Evolutionary conservation across 768 basidiomycete genomes (phyloP), one percentile per base, ranked within the genome.

Genomic region (Pisolithus marmoratus): DNA sequence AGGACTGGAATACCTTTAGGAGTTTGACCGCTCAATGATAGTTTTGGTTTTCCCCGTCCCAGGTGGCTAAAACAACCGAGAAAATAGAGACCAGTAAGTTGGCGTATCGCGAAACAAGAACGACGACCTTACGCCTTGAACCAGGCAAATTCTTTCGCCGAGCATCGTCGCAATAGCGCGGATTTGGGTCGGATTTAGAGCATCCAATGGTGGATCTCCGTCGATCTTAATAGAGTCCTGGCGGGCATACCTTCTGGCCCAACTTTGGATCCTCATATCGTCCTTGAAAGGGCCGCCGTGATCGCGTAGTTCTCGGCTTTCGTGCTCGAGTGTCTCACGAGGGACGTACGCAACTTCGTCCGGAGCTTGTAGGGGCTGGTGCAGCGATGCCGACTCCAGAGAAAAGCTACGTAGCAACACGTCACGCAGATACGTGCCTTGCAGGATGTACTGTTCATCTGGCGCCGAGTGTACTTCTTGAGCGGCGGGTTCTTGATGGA

Each of bases 1-100:
- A 29, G 37, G 36, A 17, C 12, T 4, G 4, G 2, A 24, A 26
- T 27, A 84, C 83, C 76, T 94, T 94, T 52, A 94, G 79, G 17
- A 94, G 62, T 57, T 81, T 85, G 52, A 90, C 76, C 0, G 89
- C 77, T 94, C 85, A n/a, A 92, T 83, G 43, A 94, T 92, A 0
- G 91, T 94, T 64, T 86, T 85, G 2, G 93, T 94, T 69, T 97
- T 97, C 34, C 94, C 94, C 0, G 91, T 94, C 20, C 92, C 92
- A 19, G 91, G 92, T 38, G 92, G 90, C 88, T 91, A n/a, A n/a
- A n/a, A n/a, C n/a, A n/a, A n/a, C n/a, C n/a, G n/a, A n/a, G 50
- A 45, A 42, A 49, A 15, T 14, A 24, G 49, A n/a, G n/a, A 19
- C 34, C 15, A 6, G 48, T 54, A 19, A 52, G 34, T 34, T 23